Percentiles rank a stretch among this genome's conserved stretches.
These are phyloP conservation scores for Clathrospora elynae DNA, from an alignment of 2,329 filamentous ascomycete species.

Conservation along the genomic window DNA sequence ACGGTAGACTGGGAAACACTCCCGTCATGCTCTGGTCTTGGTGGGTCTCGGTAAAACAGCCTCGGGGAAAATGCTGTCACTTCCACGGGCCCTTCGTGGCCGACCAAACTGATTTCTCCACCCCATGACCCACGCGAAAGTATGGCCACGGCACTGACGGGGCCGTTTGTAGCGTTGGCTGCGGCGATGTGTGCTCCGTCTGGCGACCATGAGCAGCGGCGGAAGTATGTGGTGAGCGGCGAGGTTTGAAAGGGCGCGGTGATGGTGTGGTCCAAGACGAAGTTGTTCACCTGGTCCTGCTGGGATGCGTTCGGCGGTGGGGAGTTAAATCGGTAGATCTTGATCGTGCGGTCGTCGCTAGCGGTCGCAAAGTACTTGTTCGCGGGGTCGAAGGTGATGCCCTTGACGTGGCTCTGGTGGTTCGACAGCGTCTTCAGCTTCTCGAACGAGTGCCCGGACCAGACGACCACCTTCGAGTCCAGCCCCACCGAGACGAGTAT, in stretches of 20 bases:
- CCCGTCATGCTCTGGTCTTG: conserved; percentile 56
- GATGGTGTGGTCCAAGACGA: conserved; percentile 92
- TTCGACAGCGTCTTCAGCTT: conserved; percentile 92
- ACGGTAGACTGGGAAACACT: conserved; percentile 62
- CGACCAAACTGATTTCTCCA: conserved; percentile 94
- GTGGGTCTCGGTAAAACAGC: conserved; percentile 76
- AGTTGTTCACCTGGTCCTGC: conserved; percentile 96
- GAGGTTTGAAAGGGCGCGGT: conserved; percentile 85
- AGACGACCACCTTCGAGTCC: conserved; percentile 97
- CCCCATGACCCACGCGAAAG: conserved; percentile 93
- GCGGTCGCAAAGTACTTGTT: conserved; percentile 99
- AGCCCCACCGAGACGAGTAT: conserved; percentile 94
- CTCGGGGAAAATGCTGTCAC: conserved; percentile 96
- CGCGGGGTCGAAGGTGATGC: conserved; percentile 96
- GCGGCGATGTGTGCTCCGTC: conserved; percentile 97
- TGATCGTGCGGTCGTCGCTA: conserved; percentile 94
- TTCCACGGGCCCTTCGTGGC: conserved; percentile 94
- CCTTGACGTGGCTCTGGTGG: conserved; percentile 97
- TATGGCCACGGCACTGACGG: conserved; percentile 95
- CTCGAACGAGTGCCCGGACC: conserved; percentile 97
- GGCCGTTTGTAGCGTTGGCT: conserved; percentile 94
- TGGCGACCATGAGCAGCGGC: conserved; percentile 95
- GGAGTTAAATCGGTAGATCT: conserved; percentile 93
- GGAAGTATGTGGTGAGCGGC: conserved; percentile 94
- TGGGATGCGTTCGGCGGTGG: conserved; percentile 85